These are phyloP conservation scores for Monosporascus cannonballus DNA, from an alignment of 2,329 filamentous ascomycete species.

Conservation along the genomic window DNA sequence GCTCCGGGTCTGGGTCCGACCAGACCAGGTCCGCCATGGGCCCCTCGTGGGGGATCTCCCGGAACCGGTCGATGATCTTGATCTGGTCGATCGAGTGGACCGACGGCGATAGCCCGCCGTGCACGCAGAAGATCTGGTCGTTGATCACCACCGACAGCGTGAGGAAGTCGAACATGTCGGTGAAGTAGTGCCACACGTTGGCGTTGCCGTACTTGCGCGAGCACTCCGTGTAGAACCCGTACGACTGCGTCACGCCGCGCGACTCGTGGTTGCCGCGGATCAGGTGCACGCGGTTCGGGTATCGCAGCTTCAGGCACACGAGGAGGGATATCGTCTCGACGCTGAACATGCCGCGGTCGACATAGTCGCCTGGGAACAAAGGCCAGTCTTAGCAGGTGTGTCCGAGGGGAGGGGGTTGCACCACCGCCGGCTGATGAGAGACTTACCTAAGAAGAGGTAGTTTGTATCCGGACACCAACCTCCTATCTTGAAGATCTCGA, in stretches of 20 bases:
- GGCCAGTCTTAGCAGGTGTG: constrained; percentile 5
- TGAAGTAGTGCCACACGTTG: constrained; percentile 99
- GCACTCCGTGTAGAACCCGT: constrained; percentile 98
- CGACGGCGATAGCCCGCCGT: constrained; percentile 80
- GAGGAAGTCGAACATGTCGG: constrained; percentile 99
- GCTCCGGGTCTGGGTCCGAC: constrained; percentile 96
- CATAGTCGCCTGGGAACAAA: constrained; percentile 71
- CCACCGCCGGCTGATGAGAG: neutral
- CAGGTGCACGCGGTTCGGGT: constrained; percentile 89
- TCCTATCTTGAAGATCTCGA: constrained; percentile 98
- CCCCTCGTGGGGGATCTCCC: constrained; percentile 96
- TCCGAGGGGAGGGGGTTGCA: neutral
- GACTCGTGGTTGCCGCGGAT: constrained; percentile 98
- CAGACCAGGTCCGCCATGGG: constrained; percentile 99
- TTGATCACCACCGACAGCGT: constrained; percentile 97
- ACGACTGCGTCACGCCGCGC: constrained; percentile 94
- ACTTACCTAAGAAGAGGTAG: constrained; percentile 85
- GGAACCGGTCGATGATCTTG: constrained; percentile 98
- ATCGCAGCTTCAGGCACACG: constrained; percentile 93
- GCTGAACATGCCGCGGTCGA: constrained; percentile 96
- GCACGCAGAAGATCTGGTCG: constrained; percentile 97
- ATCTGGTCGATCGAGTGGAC: constrained; percentile 99
- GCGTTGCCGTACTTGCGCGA: constrained; percentile 97
- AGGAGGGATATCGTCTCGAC: constrained; percentile 98
- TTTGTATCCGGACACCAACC: constrained; percentile 97